These are phyloP conservation scores for Phlebopus sp. DNA, from an alignment of 1,284 basidiomycete species.

Conservation along the genomic window DNA sequence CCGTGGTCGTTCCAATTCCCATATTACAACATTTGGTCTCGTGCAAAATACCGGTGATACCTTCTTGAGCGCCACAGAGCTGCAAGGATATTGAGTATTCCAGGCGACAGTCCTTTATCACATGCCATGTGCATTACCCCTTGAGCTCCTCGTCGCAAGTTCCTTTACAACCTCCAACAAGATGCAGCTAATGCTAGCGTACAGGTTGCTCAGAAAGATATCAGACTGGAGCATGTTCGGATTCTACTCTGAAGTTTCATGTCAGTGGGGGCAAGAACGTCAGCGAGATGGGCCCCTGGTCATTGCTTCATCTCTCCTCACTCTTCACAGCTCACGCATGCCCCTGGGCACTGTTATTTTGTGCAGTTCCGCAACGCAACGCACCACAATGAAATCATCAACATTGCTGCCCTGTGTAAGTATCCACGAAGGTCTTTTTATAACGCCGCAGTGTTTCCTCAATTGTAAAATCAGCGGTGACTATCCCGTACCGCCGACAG, in stretches of 20 bases:
- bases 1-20: slow-evolving; percentile 63
- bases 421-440: neutral
- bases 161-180: neutral
- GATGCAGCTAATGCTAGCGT: slow-evolving; percentile 53
- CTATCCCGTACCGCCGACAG: slow-evolving; percentile 56
- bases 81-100: too few species aligned
- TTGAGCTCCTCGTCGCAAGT: too few species aligned
- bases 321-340: slow-evolving; percentile 43
- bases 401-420: slow-evolving; percentile 48
- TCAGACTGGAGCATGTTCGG: slow-evolving; percentile 62
- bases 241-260: slow-evolving; percentile 77
- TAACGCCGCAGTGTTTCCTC: neutral
- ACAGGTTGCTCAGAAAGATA: slow-evolving; percentile 61
- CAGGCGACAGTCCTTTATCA: too few species aligned
- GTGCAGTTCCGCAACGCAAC: slow-evolving; percentile 57
- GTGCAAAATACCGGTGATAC: too few species aligned
- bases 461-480: slow-evolving; percentile 37
- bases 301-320: too few species aligned
- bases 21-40: slow-evolving; percentile 2
- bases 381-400: slow-evolving; percentile 72
- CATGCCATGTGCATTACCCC: too few species aligned
- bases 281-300: too few species aligned
- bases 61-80: too few species aligned
- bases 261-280: too few species aligned
- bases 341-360: neutral